A percentile compares a stretch with the other conserved stretches of the same genome.
Conservation (phyloP, 2,329 filamentous ascomycete species). For the Mollisia scopiformis region DNA sequence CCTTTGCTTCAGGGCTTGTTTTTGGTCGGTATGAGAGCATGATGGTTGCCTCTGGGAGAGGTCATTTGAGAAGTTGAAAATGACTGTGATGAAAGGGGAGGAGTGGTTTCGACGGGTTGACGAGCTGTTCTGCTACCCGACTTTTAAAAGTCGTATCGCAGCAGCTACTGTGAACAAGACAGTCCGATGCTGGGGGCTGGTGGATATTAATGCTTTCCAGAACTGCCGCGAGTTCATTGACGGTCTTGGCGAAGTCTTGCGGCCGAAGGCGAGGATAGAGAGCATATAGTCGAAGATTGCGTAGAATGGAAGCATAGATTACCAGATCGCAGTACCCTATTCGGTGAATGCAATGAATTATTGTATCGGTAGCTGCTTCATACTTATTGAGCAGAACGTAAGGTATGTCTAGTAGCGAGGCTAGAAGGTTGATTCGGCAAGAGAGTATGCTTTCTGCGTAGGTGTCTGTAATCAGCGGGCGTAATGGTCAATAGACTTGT, state of each 20-base stretch:
- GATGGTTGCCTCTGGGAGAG: too few species aligned
- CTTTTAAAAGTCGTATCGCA: too few species aligned
- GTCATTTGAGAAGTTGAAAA: too few species aligned
- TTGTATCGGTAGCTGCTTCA: neutral
- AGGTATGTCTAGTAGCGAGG: neutral
- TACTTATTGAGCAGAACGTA: neutral
- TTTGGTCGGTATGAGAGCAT: too few species aligned
- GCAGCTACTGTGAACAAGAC: too few species aligned
- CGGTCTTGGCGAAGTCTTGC: neutral
- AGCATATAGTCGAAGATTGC: neutral
- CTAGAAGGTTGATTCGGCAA: neutral
- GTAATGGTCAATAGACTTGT: neutral
- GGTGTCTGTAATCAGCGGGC: neutral
- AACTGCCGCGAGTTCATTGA: neutral
- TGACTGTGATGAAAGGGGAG: too few species aligned
- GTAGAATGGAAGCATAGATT: neutral
- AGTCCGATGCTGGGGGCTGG: neutral
- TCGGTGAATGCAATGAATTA: neutral
- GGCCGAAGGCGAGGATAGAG: neutral
- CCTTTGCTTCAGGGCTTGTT: too few species aligned
- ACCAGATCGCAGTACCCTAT: neutral
- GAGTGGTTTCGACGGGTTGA: too few species aligned
- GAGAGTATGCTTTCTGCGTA: neutral
- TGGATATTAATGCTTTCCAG: neutral
- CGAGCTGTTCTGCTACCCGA: too few species aligned